Evolutionary conservation across 2,329 filamentous ascomycete species (phyloP), one percentile per base, ranked within the genome.

Genomic region (Grosmannia penicillata): DNA sequence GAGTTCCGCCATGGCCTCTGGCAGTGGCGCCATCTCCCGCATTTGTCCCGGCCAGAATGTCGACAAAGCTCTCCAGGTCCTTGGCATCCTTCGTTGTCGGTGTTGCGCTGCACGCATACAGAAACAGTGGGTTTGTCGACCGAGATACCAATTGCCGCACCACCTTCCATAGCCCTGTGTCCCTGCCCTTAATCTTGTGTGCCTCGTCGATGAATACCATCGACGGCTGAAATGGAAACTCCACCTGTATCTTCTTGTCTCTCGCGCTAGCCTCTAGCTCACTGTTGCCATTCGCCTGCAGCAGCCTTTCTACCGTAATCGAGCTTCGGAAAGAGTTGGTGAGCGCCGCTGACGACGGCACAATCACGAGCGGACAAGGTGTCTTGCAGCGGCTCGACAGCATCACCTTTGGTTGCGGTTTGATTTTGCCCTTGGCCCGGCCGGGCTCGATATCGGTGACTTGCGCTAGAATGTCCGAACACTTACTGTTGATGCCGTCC

Each of bases 171-270:
- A 37, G n/a, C 4, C n/a, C n/a, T 5, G 35, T 37, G 21, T 30
- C 35, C 10, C 25, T 37, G 8, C 35, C 35, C n/a, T 30, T 37
- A 9, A 37, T 21, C 6, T 37, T 37, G 35, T 37, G 27, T 4
- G 35, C 21, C 15, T 30, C 35, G 21, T 37, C 35, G n/a, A 37
- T 25, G 21, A 37, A 37, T 6, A 30, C 35, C 35, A 37, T 37
- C 3, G 35, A 37, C 22, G 35, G 35, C n/a, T 37, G 35, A 21
- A 37, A 37, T 3, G 35, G 35, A 24, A 37, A 37, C 3, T 14
- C 8, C 18, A 37, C 35, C 2, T 19, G 19, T 1, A 4, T 14
- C 4, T 30, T 15, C n/a, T n/a, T n/a, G n/a, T n/a, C n/a, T n/a
- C n/a, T n/a, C n/a, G n/a, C n/a, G n/a, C n/a, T n/a, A n/a, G n/a